Base-by-base conservation (phyloP, 2,329 filamentous ascomycete species). In the Fusarium duplospermum region DNA sequence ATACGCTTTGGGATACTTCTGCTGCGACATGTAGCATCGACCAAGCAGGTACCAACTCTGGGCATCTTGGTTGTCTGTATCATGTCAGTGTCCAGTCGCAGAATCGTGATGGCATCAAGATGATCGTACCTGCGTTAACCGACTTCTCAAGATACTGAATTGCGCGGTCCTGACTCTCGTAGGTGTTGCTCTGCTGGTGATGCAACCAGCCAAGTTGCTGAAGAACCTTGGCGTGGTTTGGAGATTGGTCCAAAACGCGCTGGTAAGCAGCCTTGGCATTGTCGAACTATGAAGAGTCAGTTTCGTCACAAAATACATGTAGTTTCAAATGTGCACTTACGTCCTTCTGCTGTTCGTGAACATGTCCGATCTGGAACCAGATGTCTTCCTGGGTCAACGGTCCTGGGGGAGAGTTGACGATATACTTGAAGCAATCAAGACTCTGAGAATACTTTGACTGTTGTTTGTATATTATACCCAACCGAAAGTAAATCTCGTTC, bases 381-480 rank as follows among this genome's bases (percentile, higher is more conserved):
- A 99, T 99, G 78, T 99, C 96, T 83, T 98, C 96, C 82, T 98
- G 95, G 0, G 95, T 98, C 77, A 99, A 84, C 3, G 96, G 96
- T 5, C 94, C 92, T 4, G 96, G 96, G 31, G 96, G 96, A 62
- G 97, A 95, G 76, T 90, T 93, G 73, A 98, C 95, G 76, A 99
- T 99, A 82, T 98, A 98, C 84, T 96, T 96, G 87, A 99, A 99
- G 87, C 96, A 98, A 84, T 98, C 96, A 54, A 98, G 87, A 87
- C 95, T 98, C 81, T 97, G 93, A 62, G 88, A 88, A 82, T 95
- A 99, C 82, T 98, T 98, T 71, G 95, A 93, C 81, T 98, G 96
- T 80, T 98, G 96, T 83, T 99, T 99, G 87, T 98, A 98, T 75
- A 99, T 98, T 86, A 99, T 99, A n/a, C 96, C 96, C 10, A 99